Conservation (phyloP, 2,329 filamentous ascomycete genomes). For the Xylariaceae sp. region DNA sequence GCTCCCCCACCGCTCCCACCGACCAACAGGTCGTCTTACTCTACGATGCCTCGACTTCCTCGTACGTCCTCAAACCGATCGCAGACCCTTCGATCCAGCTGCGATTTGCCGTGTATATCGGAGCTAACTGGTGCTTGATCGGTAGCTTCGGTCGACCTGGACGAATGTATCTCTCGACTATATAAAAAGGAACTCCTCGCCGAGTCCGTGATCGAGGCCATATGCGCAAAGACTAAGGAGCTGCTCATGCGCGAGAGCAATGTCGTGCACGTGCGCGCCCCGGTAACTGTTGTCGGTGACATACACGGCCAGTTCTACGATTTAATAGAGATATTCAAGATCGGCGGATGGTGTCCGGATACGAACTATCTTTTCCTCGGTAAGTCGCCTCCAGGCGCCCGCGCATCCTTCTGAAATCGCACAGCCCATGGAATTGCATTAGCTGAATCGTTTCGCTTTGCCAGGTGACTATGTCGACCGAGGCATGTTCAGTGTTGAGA, state of each 20-base stretch:
- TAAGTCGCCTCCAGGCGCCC: slow-evolving; percentile 35
- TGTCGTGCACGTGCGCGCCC: slow-evolving; percentile 92
- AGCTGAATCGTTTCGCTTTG: slow-evolving; percentile 7
- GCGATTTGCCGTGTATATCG: slow-evolving; percentile 4
- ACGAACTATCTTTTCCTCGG: slow-evolving; percentile 98
- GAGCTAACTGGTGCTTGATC: slow-evolving; percentile 12
- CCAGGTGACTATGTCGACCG: slow-evolving; percentile 95
- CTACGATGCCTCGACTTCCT: slow-evolving; percentile 51
- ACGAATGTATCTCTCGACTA: slow-evolving; percentile 94
- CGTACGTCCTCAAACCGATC: slow-evolving; percentile 37
- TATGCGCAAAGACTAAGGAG: slow-evolving; percentile 99
- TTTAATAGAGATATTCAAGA: slow-evolving; percentile 98
- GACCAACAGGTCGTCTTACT: slow-evolving; percentile 11
- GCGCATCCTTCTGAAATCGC: not conserved
- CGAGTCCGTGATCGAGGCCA: slow-evolving; percentile 96
- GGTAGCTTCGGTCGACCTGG: slow-evolving; percentile 88
- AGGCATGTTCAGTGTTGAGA: slow-evolving; percentile 97
- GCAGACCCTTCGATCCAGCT: not conserved
- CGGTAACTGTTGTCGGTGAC: slow-evolving; percentile 95
- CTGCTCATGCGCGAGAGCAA: slow-evolving; percentile 99
- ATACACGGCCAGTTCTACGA: slow-evolving; percentile 99
- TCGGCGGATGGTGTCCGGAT: slow-evolving; percentile 93
- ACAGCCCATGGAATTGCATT: not conserved
- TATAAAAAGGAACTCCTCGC: slow-evolving; percentile 97
- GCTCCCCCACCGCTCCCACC: slow-evolving; percentile 1